These are phyloP conservation scores for Leccinum variicolor DNA, from an alignment of 768 basidiomycete genomes.

Conservation along the genomic window DNA sequence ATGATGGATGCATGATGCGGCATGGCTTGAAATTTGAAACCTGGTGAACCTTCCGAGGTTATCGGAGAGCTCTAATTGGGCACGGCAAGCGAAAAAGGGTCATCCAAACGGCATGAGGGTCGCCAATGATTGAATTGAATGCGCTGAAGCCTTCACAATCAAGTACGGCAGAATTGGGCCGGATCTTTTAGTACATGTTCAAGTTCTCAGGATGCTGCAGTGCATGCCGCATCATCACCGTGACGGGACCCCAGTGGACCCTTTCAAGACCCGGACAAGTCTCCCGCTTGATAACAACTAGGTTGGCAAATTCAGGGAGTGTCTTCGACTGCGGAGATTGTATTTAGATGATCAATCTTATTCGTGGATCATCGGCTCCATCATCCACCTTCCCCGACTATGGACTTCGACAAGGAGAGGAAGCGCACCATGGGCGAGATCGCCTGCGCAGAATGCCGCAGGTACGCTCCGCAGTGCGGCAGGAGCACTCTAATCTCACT, in stretches of 20 bases:
- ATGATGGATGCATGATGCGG: too few relatives aligned
- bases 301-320: not conserved
- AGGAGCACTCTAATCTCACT: not conserved
- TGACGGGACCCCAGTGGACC: not conserved
- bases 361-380: not conserved
- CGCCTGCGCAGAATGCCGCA: slow-evolving; percentile 31
- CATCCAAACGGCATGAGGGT: not conserved
- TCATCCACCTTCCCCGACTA: not conserved
- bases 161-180: not conserved
- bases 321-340: slow-evolving; percentile 6
- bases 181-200: not conserved
- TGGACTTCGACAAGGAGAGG: slow-evolving; percentile 19
- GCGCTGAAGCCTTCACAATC: not conserved
- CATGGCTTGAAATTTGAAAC: too few relatives aligned
- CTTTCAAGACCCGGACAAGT: not conserved
- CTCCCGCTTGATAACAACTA: not conserved
- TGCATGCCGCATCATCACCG: not conserved
- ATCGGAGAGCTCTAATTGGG: too few relatives aligned
- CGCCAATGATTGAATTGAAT: too few relatives aligned
- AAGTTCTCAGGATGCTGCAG: not conserved
- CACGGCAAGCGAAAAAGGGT: not conserved
- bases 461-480: slow-evolving; percentile 11
- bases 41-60: too few relatives aligned
- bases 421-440: slow-evolving; percentile 27
- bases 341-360: not conserved